Evolutionary conservation across 352 stramenopile genomes (phyloP).

Genomic region (Phytophthora tubulina): DNA sequence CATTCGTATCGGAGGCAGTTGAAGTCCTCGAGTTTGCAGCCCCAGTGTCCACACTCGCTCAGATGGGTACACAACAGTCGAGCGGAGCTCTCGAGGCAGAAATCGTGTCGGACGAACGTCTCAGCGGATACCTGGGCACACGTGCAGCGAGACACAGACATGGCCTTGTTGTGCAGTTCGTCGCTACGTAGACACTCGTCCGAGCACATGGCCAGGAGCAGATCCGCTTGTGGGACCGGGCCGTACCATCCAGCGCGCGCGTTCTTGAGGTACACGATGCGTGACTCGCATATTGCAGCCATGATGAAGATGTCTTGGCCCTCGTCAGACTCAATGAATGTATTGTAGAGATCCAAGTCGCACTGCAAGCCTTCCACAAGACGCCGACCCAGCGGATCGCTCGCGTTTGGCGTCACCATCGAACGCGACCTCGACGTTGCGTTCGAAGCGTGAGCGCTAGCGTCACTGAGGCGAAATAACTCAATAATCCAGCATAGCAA

Average conservation of each 20-base stretch:
- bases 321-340: conserved; percentile 64
- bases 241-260: conserved; percentile 65
- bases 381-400: conserved; percentile 23
- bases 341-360: conserved; percentile 61
- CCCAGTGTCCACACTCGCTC: conserved; percentile 90
- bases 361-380: conserved; percentile 52
- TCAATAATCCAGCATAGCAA: conserved; percentile 6
- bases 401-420: conserved; percentile 9
- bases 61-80: conserved; percentile 88
- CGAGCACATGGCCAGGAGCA: conserved; percentile 87
- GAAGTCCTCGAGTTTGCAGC: conserved; percentile 89
- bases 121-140: conserved; percentile 85
- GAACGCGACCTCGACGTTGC: conserved; percentile 11
- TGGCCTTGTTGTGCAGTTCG: conserved; percentile 76
- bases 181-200: conserved; percentile 86
- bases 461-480: background rate
- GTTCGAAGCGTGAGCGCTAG: conserved; percentile 20
- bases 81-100: conserved; percentile 84
- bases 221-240: conserved; percentile 70
- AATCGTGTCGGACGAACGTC: conserved; percentile 75
- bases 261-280: conserved; percentile 78
- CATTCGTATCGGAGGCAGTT: conserved; percentile 93
- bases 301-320: conserved; percentile 78
- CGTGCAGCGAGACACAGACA: conserved; percentile 77
- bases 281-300: conserved; percentile 77